Base-by-base conservation (phyloP, 2,329 filamentous ascomycete genomes). In the Aspergillus sp. region DNA sequence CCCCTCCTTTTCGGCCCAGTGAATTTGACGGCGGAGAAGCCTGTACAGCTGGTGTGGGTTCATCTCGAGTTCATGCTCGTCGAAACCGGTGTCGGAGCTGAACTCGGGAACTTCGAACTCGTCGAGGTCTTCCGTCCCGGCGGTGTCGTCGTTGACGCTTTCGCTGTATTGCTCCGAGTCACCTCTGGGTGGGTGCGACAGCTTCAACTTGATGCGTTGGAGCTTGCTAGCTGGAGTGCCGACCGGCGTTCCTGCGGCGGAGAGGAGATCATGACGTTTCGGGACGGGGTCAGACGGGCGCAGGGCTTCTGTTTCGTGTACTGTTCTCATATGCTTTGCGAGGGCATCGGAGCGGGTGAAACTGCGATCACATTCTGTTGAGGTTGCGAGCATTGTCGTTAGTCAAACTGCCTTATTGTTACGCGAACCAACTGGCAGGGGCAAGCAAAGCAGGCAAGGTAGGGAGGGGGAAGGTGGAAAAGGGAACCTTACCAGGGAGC, bases 261-360 rank as follows among this genome's bases (percentile, higher is more conserved):
- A 69, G 21, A 52, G 44, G 33, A 60, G 45, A 31, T 68, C 72
- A 55, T 76, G 73, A 31, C 73, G 69, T 62, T 76, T 75, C 8
- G 76, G 70, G 15, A 78, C 74, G 12, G 74, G 70, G 57, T 81
- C 82, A 14, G 79, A 80, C 4, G 90, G 90, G n/a, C 91, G 87
- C 21, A 96, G 82, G 15, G 91, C 90, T 77, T 99, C 95, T 3
- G 93, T 97, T 74, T 99, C 95, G 79, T 99, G 95, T 39, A 99
- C 93, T 15, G 95, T 98, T 66, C 95, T 90, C 91, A 98, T 98
- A 73, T 99, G 95, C 76, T 99, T 99, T 2, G 93, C 92, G 0
- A 99, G 83, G 12, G 95, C 95, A 69, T 99, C 95, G 23, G 93
- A 97, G 64, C 95, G 85, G 2, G 95, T 99, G 68, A 99, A 99